A percentile compares a stretch with the other conserved stretches of the same genome.
These are phyloP conservation scores for Lasiodiplodia sp. DNA, from an alignment of 2,329 filamentous ascomycete species.

Conservation along the genomic window DNA sequence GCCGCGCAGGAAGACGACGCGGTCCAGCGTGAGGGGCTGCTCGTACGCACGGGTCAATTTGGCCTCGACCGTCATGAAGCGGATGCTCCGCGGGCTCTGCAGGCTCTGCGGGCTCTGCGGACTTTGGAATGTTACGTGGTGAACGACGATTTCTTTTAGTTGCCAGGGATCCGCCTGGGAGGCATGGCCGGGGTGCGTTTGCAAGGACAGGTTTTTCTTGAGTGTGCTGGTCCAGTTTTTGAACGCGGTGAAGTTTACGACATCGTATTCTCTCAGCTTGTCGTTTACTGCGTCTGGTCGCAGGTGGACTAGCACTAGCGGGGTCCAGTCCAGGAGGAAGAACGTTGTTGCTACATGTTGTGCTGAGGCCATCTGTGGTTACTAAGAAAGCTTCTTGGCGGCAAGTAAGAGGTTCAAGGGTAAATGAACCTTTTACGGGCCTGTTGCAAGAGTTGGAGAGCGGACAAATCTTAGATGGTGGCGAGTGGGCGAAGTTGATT, in stretches of 20 bases:
- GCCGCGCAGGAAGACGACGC: conserved; percentile 61
- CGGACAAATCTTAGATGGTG: no score
- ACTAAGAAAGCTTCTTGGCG: no score
- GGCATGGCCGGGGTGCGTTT: neutral
- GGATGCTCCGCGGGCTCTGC: neutral
- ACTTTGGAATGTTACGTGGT: neutral
- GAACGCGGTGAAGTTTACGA: neutral
- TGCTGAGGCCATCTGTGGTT: neutral
- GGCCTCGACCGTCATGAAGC: conserved; percentile 32
- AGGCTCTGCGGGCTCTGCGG: no score
- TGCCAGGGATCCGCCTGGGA: neutral
- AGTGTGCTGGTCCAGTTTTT: neutral
- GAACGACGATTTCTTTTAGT: neutral
- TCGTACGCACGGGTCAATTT: conserved; percentile 11
- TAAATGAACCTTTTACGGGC: no score
- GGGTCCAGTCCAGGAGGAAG: neutral
- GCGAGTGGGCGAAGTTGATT: no score
- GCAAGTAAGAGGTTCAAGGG: neutral
- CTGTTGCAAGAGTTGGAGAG: no score
- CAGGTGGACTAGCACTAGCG: neutral
- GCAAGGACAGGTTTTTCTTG: neutral
- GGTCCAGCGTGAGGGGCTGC: conserved; percentile 56
- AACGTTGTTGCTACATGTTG: neutral
- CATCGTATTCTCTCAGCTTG: neutral
- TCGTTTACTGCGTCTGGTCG: neutral